These are phyloP conservation scores for Cladosporium velox DNA, from an alignment of 2,329 filamentous ascomycete genomes.

Conservation along the genomic window DNA sequence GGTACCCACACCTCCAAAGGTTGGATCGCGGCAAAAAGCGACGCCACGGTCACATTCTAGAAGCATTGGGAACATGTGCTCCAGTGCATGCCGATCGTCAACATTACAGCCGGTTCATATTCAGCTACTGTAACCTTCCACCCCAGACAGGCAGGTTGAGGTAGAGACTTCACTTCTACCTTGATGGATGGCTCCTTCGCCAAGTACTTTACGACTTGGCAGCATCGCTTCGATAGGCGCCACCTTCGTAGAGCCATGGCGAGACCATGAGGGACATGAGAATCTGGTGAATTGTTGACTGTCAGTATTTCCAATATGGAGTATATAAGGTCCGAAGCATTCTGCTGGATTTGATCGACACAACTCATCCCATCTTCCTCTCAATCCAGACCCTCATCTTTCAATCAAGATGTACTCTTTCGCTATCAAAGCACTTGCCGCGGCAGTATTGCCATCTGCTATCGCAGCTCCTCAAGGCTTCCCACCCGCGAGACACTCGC, in stretches of 20 bases:
- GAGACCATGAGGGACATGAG: slow-evolving; percentile 11
- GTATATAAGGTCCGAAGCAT: neutral
- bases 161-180: slow-evolving; percentile 13
- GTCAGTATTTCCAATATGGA: neutral
- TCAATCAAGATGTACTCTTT: slow-evolving; percentile 11
- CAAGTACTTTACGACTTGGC: slow-evolving; percentile 18
- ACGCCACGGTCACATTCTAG: neutral
- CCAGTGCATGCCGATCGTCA: neutral
- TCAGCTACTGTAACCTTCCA: slow-evolving; percentile 4
- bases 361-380: neutral
- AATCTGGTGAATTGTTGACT: neutral
- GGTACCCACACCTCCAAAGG: neutral
- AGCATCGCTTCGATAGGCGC: slow-evolving; percentile 12
- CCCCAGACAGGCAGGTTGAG: slow-evolving; percentile 1
- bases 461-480: slow-evolving; percentile 17
- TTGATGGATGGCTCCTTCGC: slow-evolving; percentile 18
- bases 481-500: neutral
- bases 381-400: neutral
- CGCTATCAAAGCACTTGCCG: slow-evolving; percentile 10
- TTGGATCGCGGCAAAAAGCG: neutral
- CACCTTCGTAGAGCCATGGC: slow-evolving; percentile 18
- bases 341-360: neutral
- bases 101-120: neutral
- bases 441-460: slow-evolving; percentile 12
- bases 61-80: neutral